A percentile compares a stretch with the other conserved stretches of the same genome.
These are phyloP conservation scores for Melaleuca quinquenervia DNA, from an alignment of 345 rosid genomes.

Conservation along the genomic window DNA sequence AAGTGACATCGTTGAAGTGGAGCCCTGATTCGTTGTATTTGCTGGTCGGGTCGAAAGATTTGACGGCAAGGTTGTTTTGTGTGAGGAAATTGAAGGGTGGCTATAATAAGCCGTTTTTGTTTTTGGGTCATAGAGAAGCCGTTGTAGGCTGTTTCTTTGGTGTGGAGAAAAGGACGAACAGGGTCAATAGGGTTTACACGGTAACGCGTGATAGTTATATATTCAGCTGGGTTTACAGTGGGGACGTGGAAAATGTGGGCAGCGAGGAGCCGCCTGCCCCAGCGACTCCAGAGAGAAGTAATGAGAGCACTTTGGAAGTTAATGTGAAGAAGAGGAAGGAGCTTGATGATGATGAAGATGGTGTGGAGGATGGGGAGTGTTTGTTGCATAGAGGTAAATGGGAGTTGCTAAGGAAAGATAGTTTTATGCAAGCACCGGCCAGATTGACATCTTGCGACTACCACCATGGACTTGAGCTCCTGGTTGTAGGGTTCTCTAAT, in stretches of 20 bases:
- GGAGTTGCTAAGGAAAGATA: constrained; percentile 71
- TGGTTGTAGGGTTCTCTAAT: constrained; percentile 83
- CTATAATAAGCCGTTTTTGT: constrained; percentile 59
- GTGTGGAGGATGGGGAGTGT: constrained; percentile 23
- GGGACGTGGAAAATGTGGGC: constrained; percentile 16
- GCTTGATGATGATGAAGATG: constrained; percentile 26
- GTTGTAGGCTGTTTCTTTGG: constrained; percentile 86
- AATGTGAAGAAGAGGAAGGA: constrained; percentile 48
- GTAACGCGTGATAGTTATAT: constrained; percentile 71
- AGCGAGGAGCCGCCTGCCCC: constrained; percentile 49
- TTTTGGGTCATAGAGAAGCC: constrained; percentile 82
- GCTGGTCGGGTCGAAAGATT: constrained; percentile 81
- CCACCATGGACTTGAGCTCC: constrained; percentile 71
- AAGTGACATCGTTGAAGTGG: constrained; percentile 62
- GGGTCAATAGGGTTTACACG: constrained; percentile 49
- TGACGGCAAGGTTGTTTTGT: constrained; percentile 65
- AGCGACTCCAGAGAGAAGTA: constrained; percentile 46
- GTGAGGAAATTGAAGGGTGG: constrained; percentile 48
- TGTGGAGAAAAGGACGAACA: constrained; percentile 46
- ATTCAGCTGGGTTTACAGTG: constrained; percentile 60
- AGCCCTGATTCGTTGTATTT: constrained; percentile 63
- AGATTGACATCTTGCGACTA: constrained; percentile 73
- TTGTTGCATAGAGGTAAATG: constrained; percentile 56
- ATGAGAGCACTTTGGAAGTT: constrained; percentile 9
- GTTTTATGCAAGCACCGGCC: constrained; percentile 58